A percentile compares a stretch with the other conserved stretches of the same genome.
Conservation (phyloP, 805 yeast species). For the Pichia insulana region DNA sequence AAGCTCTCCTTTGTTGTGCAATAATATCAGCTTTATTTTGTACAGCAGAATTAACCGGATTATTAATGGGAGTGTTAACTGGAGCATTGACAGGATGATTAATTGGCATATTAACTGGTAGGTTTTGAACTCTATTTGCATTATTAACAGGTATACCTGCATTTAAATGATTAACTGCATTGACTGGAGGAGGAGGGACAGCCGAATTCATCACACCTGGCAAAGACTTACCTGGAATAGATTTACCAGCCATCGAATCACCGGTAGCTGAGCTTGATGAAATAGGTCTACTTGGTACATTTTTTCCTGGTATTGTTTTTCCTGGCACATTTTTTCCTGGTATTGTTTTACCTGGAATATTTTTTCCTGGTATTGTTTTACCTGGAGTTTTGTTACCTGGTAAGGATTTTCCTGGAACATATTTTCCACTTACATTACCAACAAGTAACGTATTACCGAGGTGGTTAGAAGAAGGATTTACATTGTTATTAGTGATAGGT, state of each 20-base stretch:
- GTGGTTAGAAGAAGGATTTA: too few species aligned
- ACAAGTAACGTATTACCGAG: neutral
- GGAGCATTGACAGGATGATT: conserved; percentile 5
- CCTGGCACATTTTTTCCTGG: conserved; percentile 8
- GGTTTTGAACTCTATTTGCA: neutral
- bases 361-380: conserved; percentile 4
- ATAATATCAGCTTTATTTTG: conserved; percentile 8
- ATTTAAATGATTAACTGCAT: neutral
- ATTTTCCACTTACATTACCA: neutral
- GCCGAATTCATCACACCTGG: too few species aligned
- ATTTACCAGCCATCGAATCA: conserved; percentile 11
- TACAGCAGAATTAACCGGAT: neutral
- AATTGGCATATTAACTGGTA: neutral
- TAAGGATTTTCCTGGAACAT: neutral
- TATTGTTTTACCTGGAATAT: conserved; percentile 7
- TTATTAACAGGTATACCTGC: neutral
- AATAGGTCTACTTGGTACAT: neutral
- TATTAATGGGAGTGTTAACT: conserved; percentile 6
- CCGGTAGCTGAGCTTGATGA: conserved; percentile 5
- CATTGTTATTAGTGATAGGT: neutral
- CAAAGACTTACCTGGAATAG: conserved; percentile 7
- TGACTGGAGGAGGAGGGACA: neutral
- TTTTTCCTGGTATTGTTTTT: conserved; percentile 1
- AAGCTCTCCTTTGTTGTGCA: conserved; percentile 18
- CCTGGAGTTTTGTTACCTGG: conserved; percentile 2